These are phyloP conservation scores for Fraxinus nigra DNA, from an alignment of 305 asterid genomes.

Conservation along the genomic window DNA sequence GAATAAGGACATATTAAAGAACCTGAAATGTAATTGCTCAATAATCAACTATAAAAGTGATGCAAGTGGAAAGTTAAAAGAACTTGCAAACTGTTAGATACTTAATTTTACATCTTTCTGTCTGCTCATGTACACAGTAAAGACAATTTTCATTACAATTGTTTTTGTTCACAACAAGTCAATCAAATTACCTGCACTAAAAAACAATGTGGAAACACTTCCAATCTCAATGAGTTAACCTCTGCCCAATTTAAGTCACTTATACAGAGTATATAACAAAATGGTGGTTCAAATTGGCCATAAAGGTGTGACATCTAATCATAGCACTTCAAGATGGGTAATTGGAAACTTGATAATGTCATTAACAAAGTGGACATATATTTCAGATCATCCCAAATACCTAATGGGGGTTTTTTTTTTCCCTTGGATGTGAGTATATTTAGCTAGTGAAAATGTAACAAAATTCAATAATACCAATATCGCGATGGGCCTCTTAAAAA, in stretches of 20 bases:
- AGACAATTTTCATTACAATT: neutral
- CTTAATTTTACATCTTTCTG: neutral
- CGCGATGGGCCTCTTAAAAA: neutral
- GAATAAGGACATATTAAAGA: slow-evolving; percentile 7
- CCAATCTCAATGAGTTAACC: neutral
- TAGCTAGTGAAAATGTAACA: neutral
- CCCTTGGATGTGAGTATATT: slow-evolving; percentile 4
- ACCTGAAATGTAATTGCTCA: slow-evolving; percentile 4
- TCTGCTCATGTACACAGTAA: neutral
- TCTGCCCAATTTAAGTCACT: neutral
- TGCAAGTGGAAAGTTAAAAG: neutral
- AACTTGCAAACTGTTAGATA: neutral
- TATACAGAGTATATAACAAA: neutral
- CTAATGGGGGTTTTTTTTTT: neutral
- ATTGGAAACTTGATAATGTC: neutral
- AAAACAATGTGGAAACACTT: neutral
- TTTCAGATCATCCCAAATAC: neutral
- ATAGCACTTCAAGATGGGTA: neutral
- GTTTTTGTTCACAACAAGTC: neutral
- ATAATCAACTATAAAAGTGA: neutral
- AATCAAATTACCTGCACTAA: neutral
- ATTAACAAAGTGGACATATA: slow-evolving; percentile 2
- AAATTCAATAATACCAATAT: neutral
- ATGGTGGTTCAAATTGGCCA: neutral
- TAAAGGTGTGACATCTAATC: neutral